Base-by-base conservation (phyloP, 2,329 filamentous ascomycete genomes). In the Paraphoma sp. region DNA sequence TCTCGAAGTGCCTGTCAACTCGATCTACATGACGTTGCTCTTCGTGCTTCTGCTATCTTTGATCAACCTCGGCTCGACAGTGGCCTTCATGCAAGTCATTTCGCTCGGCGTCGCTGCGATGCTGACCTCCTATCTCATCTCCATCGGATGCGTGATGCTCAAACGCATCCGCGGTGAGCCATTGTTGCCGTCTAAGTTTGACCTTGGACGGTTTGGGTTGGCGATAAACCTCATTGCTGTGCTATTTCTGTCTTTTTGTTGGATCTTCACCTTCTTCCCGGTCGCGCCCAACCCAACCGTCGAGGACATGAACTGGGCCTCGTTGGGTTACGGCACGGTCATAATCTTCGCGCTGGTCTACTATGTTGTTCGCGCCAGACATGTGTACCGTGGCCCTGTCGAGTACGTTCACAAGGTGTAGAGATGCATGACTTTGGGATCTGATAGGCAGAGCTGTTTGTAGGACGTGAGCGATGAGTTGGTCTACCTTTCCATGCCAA, bases 1-100 rank as follows among this genome's bases (percentile, higher is more conserved):
- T 23, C 43, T 50, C 5, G 41, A 55, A 28, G 40, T 53, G 18
- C 79, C 79, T 5, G 68, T 81, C 28, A 80, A 80, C 59, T 71
- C 78, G 3, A 73, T 82, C 47, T 68, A 77, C 52, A 70, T 81
- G 40, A 78, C 78, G 4, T 64, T 78, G 7, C 60, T 73, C 11
- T 67, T 79, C 28, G 73, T 74, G 23, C 57, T 73, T 14, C 67
- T 81, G 10, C 72, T 83, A 16, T 78, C 77, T 0, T 65, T 83
- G 28, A 81, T 83, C 70, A 81, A 82, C 60, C 76, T 83, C 54
- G 81, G 79, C 31, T 81, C 77, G 2, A 62, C 69, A 11, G 56
- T 63, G 3, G 66, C 66, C 9, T 62, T 63, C 55, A 66, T 54
- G 38, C 42, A 54, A 12, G 52, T 69, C 31, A 49, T 57, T 3